Evolutionary conservation across 2,329 filamentous ascomycete species (phyloP).

Genomic region (Verticillium albo-atrum): DNA sequence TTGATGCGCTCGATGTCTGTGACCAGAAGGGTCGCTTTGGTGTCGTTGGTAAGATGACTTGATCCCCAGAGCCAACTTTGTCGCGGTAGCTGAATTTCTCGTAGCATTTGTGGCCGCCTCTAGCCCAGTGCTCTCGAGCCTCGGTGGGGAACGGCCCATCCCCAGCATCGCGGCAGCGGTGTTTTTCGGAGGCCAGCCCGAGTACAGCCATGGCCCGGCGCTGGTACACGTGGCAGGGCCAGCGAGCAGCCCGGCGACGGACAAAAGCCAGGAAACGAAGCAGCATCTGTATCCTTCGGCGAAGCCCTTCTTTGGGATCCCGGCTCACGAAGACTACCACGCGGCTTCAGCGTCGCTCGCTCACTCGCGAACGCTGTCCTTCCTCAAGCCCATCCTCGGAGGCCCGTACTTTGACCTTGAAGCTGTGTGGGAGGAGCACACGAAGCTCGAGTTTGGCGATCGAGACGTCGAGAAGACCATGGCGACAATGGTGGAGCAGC

Average conservation of each 20-base stretch:
- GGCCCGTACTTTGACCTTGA: conserved; percentile 73
- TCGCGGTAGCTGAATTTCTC: neutral
- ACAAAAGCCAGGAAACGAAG: conserved; percentile 3
- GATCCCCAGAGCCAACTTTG: conserved; percentile 1
- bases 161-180: conserved; percentile 16
- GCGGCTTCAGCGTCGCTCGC: conserved; percentile 52
- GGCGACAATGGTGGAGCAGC: conserved; percentile 76
- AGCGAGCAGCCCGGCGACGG: conserved; percentile 11
- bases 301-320: conserved; percentile 38
- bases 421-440: conserved; percentile 75
- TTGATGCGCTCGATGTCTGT: conserved; percentile 20
- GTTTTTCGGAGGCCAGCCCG: conserved; percentile 12
- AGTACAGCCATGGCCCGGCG: conserved; percentile 1
- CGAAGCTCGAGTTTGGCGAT: conserved; percentile 64
- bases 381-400: conserved; percentile 57
- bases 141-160: conserved; percentile 9
- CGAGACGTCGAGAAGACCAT: conserved; percentile 69
- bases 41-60: conserved; percentile 24
- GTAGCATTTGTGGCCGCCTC: conserved; percentile 15
- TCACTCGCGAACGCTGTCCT: conserved; percentile 61
- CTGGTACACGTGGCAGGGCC: conserved; percentile 10
- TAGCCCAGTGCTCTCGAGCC: conserved; percentile 13
- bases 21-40: conserved; percentile 33
- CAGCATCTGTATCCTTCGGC: conserved; percentile 35
- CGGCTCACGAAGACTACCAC: conserved; percentile 46